Evolutionary conservation across 192 early-diverging fungal genomes (phyloP).

Genomic region (Dissophora ornata): DNA sequence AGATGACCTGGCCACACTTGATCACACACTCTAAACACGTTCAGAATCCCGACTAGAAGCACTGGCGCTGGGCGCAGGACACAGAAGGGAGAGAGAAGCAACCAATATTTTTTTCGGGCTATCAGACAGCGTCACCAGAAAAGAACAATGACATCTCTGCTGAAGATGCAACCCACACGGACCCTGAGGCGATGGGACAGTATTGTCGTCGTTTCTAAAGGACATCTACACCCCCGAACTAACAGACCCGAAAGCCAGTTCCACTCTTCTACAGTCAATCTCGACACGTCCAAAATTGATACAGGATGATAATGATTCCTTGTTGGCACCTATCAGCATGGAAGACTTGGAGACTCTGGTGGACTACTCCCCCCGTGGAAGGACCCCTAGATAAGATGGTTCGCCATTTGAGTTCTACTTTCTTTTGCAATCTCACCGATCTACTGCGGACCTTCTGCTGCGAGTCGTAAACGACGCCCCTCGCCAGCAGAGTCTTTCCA

Average conservation of each 20-base stretch:
- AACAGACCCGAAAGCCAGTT: not conserved
- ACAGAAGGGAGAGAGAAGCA: conserved; percentile 1
- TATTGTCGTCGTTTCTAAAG: not conserved
- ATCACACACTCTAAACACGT: not conserved
- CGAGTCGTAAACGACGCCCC: not conserved
- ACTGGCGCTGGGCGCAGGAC: not conserved
- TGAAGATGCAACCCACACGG: too few relatives aligned
- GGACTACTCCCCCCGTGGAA: not conserved
- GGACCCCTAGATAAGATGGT: not conserved
- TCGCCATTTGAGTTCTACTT: conserved; percentile 1
- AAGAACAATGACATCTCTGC: not conserved
- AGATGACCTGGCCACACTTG: not conserved
- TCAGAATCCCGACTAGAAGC: not conserved
- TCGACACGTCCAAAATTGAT: not conserved
- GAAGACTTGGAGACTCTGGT: not conserved
- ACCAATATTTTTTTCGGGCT: not conserved
- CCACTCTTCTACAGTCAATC: not conserved
- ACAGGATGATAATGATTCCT: not conserved
- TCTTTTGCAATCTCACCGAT: not conserved
- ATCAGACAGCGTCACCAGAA: not conserved
- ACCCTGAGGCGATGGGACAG: not conserved
- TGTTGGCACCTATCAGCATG: not conserved
- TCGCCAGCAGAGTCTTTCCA: not conserved
- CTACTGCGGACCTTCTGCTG: not conserved
- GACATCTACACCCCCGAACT: not conserved